Evolutionary conservation across 306 rosid genomes (phyloP).

Genomic region (Dryas drummondii): DNA sequence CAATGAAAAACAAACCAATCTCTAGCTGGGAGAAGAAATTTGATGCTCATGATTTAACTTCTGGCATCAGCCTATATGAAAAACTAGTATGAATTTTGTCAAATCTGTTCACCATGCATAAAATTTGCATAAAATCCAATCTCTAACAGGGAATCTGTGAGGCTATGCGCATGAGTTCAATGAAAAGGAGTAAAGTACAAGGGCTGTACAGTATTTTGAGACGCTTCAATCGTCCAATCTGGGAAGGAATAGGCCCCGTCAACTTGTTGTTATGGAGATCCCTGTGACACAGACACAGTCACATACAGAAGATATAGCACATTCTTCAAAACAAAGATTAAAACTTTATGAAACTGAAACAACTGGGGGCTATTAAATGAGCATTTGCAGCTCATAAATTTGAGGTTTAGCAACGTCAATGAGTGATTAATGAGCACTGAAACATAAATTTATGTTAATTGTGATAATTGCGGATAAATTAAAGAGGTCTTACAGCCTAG

Average conservation of each 20-base stretch:
- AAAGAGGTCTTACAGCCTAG: conserved; percentile 66
- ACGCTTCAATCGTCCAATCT: conserved; percentile 93
- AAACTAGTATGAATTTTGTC: no score
- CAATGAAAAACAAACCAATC: conserved; percentile 4
- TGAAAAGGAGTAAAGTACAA: conserved; percentile 9
- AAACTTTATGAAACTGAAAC: not conserved
- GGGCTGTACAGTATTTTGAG: conserved; percentile 73
- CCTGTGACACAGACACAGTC: conserved; percentile 46
- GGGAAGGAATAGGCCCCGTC: conserved; percentile 98
- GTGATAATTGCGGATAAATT: not conserved
- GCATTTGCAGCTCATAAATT: not conserved
- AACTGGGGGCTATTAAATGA: not conserved
- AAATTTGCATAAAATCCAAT: no score
- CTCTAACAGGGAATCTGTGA: not conserved
- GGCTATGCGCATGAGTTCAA: not conserved
- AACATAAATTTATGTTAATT: not conserved
- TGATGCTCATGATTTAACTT: no score
- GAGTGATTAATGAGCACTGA: not conserved
- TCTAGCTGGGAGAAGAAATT: not conserved
- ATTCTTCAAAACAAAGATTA: not conserved
- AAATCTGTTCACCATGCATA: no score
- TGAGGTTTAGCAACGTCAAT: not conserved
- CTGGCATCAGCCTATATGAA: no score
- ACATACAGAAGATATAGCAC: not conserved
- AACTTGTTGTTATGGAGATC: conserved; percentile 97